Evolutionary conservation across 2,329 filamentous ascomycete species (phyloP), one percentile per base, ranked within the genome.

Genomic region (Arthrobotrys musiformis): DNA sequence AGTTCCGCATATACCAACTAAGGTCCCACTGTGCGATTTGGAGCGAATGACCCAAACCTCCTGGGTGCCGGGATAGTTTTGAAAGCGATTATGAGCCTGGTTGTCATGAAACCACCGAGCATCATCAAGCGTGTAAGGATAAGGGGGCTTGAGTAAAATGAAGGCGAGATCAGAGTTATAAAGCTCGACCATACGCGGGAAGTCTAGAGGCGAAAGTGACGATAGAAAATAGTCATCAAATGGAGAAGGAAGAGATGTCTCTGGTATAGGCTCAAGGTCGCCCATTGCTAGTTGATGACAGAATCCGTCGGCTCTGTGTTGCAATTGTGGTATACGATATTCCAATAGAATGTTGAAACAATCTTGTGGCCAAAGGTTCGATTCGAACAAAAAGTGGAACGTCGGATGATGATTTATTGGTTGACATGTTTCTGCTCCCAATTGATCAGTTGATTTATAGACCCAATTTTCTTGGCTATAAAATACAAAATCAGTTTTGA

Each of bases 21-120:
- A 52, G 0, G 67, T n/a, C 22, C 52, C 52, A 42, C 30, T 33
- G 22, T 70, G 19, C 17, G 52, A 54, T 48, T 50, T 70, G 7
- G 66, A 77, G 7, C 73, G 66, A 22, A 77, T 56, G 15, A 70
- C 52, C 73, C 73, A 77, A 17, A n/a, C 28, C 33, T 67, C 50
- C 15, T 44, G 66, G 15, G 66, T 58, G 2, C 44, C 66, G 6
- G 73, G 66, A 37, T 42, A 70, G 13, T 42, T 60, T 35, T 66
- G 15, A 28, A 66, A 50, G 1, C 50, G 61, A 2, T 13, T 35
- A 33, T 54, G 28, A 2, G 60, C 64, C 11, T 17, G 56, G 26
- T 67, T 66, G 17, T 77, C 73, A 28, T 70, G 15, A 24, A 70
- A 77, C 73, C 66, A 77, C 22, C 67, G 40, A 24, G 66, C 73